phyloP scores from a whole-genome alignment of 306 rosid genomes.

The Sesbania bispinosa region DNA sequence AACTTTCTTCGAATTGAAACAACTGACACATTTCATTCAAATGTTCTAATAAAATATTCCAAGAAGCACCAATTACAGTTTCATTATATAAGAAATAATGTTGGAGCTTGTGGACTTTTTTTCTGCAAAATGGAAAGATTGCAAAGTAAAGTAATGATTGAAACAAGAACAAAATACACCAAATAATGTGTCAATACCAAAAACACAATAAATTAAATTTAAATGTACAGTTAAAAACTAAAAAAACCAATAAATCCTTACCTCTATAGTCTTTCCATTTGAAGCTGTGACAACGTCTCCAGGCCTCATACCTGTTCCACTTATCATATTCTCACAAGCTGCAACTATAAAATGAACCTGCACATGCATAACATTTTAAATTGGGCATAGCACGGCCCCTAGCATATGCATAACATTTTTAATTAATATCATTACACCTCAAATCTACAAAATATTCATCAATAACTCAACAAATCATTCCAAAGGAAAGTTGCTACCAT shows the following conservation, averaged over 20 bases:
- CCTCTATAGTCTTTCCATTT: conserved; percentile 99
- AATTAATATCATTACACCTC: not conserved
- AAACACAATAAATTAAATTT: not conserved
- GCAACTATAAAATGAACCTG: conserved; percentile 98
- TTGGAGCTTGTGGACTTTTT: not conserved
- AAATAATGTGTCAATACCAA: conserved; percentile 6
- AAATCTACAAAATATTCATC: not conserved
- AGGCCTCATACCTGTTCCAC: conserved; percentile 99
- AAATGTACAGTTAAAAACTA: not conserved
- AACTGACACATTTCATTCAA: conserved; percentile 12
- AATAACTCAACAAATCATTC: not conserved
- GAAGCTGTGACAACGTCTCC: conserved; percentile 97
- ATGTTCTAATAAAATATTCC: conserved; percentile 14
- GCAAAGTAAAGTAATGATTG: not conserved
- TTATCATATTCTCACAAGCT: conserved; percentile 99
- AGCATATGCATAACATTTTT: too few relatives aligned
- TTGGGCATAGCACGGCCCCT: not conserved
- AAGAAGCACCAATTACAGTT: not conserved
- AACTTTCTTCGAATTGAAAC: conserved; percentile 8
- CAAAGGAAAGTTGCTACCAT: not conserved
- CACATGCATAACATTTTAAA: conserved; percentile 17
- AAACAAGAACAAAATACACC: not conserved
- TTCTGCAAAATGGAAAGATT: not conserved
- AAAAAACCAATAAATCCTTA: conserved; percentile 26
- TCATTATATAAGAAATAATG: not conserved